A percentile compares a stretch with the other conserved stretches of the same genome.
phyloP scores from a whole-genome alignment of 257 asterid species.

The Vinca minor region DNA sequence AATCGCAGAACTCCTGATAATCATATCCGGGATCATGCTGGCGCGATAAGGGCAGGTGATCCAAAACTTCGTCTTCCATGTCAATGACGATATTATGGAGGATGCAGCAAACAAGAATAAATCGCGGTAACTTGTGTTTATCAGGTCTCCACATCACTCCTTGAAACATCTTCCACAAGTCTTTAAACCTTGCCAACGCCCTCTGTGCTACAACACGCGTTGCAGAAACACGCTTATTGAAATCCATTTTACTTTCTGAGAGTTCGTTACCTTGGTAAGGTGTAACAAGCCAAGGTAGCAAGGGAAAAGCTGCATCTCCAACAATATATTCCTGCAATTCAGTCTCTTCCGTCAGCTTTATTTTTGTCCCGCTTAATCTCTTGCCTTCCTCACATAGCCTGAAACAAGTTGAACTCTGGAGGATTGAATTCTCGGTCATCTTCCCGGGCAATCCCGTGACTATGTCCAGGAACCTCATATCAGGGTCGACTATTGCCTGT shows the following conservation, averaged over 20 bases:
- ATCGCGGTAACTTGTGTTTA: slow-evolving; percentile 76
- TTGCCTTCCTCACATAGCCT: slow-evolving; percentile 47
- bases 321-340: slow-evolving; percentile 54
- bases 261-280: slow-evolving; percentile 56
- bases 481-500: slow-evolving; percentile 63
- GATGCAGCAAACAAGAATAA: slow-evolving; percentile 73
- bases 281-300: slow-evolving; percentile 75
- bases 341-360: slow-evolving; percentile 21
- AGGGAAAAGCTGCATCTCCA: slow-evolving; percentile 61
- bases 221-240: slow-evolving; percentile 42
- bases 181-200: slow-evolving; percentile 65
- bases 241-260: slow-evolving; percentile 30
- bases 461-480: slow-evolving; percentile 55
- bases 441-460: slow-evolving; percentile 85
- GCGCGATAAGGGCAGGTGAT: slow-evolving; percentile 25
- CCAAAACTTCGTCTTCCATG: slow-evolving; percentile 53
- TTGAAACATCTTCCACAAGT: slow-evolving; percentile 64
- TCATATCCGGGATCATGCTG: slow-evolving; percentile 55
- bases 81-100: slow-evolving; percentile 80
- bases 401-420: slow-evolving; percentile 48
- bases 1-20: slow-evolving; percentile 43
- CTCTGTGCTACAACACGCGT: slow-evolving; percentile 44
- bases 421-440: slow-evolving; percentile 46
- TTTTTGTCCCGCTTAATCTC: slow-evolving; percentile 36
- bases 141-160: slow-evolving; percentile 91